Evolutionary conservation across 176 grass and related monocot genomes (phyloP).

Genomic region (Zizania latifolia): DNA sequence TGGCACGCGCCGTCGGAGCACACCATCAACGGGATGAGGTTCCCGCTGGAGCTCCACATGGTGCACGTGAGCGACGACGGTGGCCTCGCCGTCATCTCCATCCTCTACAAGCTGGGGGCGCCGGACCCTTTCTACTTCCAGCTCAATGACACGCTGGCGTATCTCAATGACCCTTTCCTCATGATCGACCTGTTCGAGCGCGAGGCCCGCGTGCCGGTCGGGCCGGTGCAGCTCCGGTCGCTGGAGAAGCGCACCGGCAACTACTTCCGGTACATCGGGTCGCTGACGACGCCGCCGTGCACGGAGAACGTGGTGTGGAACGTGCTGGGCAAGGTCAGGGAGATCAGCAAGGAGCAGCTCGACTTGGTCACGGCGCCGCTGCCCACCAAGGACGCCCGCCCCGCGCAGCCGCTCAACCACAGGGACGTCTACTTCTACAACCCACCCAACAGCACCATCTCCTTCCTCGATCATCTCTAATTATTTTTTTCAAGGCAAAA

Average conservation of each 20-base stretch:
- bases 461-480: neutral
- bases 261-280: constrained; percentile 77
- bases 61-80: constrained; percentile 42
- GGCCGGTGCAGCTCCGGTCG: constrained; percentile 18
- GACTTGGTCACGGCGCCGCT: constrained; percentile 26
- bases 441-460: constrained; percentile 18
- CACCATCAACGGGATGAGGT: constrained; percentile 63
- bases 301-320: constrained; percentile 64
- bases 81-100: constrained; percentile 25
- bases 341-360: constrained; percentile 54
- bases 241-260: constrained; percentile 43
- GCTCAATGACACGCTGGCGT: too few relatives aligned
- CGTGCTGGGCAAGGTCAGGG: constrained; percentile 64
- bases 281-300: constrained; percentile 79
- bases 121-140: constrained; percentile 63
- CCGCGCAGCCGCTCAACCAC: constrained; percentile 51
- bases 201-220: neutral
- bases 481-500: neutral
- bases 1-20: constrained; percentile 87
- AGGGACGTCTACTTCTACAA: constrained; percentile 50
- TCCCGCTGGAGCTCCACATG: constrained; percentile 61
- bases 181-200: too few relatives aligned
- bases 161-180: too few relatives aligned
- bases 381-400: constrained; percentile 20
- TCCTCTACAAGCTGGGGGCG: constrained; percentile 51